Evolutionary conservation across 192 early-diverging fungal genomes (phyloP), one percentile per base, ranked within the genome.

Genomic region (Linnemannia hyalina): DNA sequence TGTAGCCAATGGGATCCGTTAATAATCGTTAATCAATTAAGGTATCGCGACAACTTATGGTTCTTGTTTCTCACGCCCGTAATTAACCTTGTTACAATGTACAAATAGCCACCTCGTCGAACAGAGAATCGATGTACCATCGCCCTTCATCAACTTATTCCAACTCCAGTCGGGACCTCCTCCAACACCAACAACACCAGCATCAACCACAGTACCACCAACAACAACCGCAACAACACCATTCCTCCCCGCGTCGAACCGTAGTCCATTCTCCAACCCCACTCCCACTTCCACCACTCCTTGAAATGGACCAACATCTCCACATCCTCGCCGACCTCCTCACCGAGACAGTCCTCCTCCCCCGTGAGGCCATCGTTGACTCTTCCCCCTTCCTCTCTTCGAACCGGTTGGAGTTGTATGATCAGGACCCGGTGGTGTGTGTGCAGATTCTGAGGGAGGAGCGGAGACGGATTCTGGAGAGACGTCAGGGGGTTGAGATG

Each of bases 231-330:
- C 68, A 70, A 18, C 68, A 38, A 40, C 68, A 42, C 9, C 20
- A n/a, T 6, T 42, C 70, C 8, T 71, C 70, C 4, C n/a, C 70
- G 2, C 22, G 41, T 42, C 7, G 36, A 26, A 35, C 42, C 5
- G 9, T 70, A 15, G 16, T 15, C 0, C 44, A 69, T 13, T 47
- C 29, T 0, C 41, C 60, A 32, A 65, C 60, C 10, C 60, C 60
- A 3, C 54, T 11, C 13, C 3, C 32, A 23, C n/a, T 47, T 16
- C 23, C 41, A 52, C 26, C 63, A 3, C 32, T 79, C 40, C 36
- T 41, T 5, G 77, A 54, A 22, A 79, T 79, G 36, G 77, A 79
- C 69, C 68, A 72, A 20, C 52, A 73, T 4, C 69, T 79, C 35
- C 23, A 3, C 2, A 70, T 47, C 29, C 26, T 79, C 0, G 22